Evolutionary conservation across 176 grass and related monocot species (phyloP).

Genomic region (Rhynchospora breviuscula): DNA sequence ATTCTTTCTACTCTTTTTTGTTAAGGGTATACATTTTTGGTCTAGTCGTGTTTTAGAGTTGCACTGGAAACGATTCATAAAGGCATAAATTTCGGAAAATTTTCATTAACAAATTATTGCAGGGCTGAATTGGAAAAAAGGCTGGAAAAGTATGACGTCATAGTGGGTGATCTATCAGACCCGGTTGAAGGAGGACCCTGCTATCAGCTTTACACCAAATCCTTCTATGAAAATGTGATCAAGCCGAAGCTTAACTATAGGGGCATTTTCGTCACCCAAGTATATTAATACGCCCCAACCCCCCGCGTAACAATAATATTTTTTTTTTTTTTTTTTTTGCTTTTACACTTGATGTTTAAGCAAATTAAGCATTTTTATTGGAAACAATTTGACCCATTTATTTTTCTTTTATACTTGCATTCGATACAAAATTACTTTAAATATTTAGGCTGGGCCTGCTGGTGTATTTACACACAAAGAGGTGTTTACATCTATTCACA

Average conservation of each 20-base stretch:
- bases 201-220: conserved; percentile 83
- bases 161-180: conserved; percentile 69
- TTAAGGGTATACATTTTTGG: not conserved
- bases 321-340: not conserved
- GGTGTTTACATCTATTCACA: conserved; percentile 78
- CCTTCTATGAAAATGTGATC: conserved; percentile 54
- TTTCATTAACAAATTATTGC: not conserved
- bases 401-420: not conserved
- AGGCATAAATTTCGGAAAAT: too few relatives aligned
- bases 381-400: not conserved
- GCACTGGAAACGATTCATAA: not conserved
- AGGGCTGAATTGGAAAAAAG: conserved; percentile 70
- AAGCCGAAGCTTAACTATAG: conserved; percentile 49
- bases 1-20: too few relatives aligned
- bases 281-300: too few relatives aligned
- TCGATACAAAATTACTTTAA: not conserved
- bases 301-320: too few relatives aligned
- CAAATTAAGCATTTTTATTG: not conserved
- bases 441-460: conserved; percentile 56
- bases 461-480: conserved; percentile 66
- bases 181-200: conserved; percentile 75
- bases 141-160: conserved; percentile 50
- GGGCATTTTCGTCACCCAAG: conserved; percentile 77
- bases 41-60: not conserved
- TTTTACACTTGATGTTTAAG: not conserved